Evolutionary conservation across 2,329 filamentous ascomycete genomes (phyloP).

Genomic region (Fusarium tricinctum): DNA sequence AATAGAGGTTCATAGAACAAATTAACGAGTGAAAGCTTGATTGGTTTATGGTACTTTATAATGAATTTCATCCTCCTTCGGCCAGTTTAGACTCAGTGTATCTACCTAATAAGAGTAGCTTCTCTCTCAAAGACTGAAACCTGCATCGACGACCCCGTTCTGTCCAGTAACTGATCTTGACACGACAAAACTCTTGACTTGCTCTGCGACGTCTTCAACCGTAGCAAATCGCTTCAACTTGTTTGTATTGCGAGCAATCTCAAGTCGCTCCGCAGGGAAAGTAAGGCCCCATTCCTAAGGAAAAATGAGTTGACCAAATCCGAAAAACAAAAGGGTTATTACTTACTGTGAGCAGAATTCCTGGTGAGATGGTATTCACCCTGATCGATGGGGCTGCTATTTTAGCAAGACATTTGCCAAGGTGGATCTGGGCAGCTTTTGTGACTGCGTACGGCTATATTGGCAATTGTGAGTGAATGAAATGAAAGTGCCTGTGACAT

Average conservation of each 20-base stretch:
- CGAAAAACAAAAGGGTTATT: no score
- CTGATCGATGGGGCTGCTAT: constrained; percentile 68
- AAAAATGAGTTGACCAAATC: background rate
- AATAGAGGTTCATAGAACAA: no score
- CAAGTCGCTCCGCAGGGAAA: constrained; percentile 70
- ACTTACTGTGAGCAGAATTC: constrained; percentile 63
- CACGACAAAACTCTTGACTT: constrained; percentile 64
- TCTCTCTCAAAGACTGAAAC: background rate
- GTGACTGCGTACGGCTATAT: constrained; percentile 78
- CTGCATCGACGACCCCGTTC: constrained; percentile 64
- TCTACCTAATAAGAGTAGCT: no score
- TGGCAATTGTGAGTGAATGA: background rate
- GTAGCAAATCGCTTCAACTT: constrained; percentile 71
- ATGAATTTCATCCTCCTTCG: no score
- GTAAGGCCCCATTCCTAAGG: constrained; percentile 71
- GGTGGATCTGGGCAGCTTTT: constrained; percentile 78
- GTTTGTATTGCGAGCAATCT: constrained; percentile 66
- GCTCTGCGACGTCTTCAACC: constrained; percentile 66
- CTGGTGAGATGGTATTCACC: constrained; percentile 72
- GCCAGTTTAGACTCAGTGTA: no score
- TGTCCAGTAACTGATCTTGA: constrained; percentile 65
- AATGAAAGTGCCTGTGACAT: no score
- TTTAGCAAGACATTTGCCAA: constrained; percentile 67
- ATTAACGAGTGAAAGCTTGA: no score
- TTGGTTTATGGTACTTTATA: no score